These are phyloP conservation scores for Symbiodinium pilosum DNA, from an alignment of 73 alveolate species.

Conservation along the genomic window DNA sequence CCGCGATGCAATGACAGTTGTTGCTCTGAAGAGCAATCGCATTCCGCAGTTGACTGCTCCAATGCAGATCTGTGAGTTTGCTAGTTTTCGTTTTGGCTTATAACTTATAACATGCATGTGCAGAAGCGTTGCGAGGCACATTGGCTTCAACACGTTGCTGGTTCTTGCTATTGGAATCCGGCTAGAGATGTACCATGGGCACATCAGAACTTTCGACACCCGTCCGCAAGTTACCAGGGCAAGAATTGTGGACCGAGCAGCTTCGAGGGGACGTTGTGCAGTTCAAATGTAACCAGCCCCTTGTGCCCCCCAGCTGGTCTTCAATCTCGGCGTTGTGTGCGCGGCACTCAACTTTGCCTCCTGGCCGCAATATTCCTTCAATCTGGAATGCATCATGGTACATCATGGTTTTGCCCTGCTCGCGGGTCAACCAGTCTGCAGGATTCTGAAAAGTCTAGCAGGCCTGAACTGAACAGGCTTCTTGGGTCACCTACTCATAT, in stretches of 20 bases:
- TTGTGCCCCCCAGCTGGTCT: background rate
- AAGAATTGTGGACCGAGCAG: background rate
- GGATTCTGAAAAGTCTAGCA: too few relatives aligned
- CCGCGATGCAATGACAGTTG: too few relatives aligned
- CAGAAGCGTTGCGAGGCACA: background rate
- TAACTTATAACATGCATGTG: background rate
- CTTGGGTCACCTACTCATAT: too few relatives aligned
- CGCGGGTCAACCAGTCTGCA: too few relatives aligned
- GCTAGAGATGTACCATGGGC: constrained; percentile 71
- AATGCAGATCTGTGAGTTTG: background rate
- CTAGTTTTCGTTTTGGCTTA: background rate
- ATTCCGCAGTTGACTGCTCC: too few relatives aligned
- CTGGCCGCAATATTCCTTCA: background rate
- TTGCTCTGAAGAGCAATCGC: too few relatives aligned
- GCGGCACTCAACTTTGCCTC: constrained; percentile 43
- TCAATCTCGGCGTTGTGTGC: constrained; percentile 75
- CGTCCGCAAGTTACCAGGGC: background rate
- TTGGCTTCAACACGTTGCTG: constrained; percentile 22
- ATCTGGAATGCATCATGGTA: background rate
- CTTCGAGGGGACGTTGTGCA: too few relatives aligned
- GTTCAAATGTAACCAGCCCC: background rate
- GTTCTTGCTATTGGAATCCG: constrained; percentile 53
- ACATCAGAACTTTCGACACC: constrained; percentile 21
- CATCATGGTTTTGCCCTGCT: background rate
- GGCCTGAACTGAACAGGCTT: too few relatives aligned